Evolutionary conservation across 306 rosid species (phyloP).

Genomic region (Astragalus membranaceus): DNA sequence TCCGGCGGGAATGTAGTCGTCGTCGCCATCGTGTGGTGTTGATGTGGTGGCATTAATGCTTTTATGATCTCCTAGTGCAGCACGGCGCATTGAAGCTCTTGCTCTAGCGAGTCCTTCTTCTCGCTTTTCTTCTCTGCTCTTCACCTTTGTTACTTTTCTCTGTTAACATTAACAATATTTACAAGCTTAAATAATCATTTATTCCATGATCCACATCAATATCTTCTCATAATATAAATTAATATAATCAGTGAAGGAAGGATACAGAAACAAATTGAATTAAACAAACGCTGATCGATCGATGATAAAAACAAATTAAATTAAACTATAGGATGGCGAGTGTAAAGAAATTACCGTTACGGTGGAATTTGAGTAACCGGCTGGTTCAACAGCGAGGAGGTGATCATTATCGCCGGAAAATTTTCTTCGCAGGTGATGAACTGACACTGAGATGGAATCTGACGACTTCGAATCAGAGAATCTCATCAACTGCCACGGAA

Average conservation of each 20-base stretch:
- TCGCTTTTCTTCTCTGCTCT: slow-evolving; percentile 16
- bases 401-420: background rate
- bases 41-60: background rate
- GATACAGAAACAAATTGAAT: background rate
- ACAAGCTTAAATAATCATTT: background rate
- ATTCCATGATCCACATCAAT: background rate
- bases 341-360: background rate
- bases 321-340: background rate
- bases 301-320: background rate
- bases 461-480: background rate
- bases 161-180: background rate
- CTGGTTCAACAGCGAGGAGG: background rate
- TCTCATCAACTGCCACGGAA: slow-evolving; percentile 1
- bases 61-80: background rate
- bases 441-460: background rate
- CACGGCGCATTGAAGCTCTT: slow-evolving; percentile 28
- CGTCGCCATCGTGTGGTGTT: background rate
- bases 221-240: no score
- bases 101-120: slow-evolving; percentile 32
- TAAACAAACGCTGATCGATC: background rate
- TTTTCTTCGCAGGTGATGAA: background rate
- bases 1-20: slow-evolving; percentile 14
- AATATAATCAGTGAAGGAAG: background rate
- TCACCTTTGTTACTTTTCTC: background rate
- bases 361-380: slow-evolving; percentile 4